Evolutionary conservation across 345 rosid species (phyloP).

Genomic region (Arabidopsis arenosa): DNA sequence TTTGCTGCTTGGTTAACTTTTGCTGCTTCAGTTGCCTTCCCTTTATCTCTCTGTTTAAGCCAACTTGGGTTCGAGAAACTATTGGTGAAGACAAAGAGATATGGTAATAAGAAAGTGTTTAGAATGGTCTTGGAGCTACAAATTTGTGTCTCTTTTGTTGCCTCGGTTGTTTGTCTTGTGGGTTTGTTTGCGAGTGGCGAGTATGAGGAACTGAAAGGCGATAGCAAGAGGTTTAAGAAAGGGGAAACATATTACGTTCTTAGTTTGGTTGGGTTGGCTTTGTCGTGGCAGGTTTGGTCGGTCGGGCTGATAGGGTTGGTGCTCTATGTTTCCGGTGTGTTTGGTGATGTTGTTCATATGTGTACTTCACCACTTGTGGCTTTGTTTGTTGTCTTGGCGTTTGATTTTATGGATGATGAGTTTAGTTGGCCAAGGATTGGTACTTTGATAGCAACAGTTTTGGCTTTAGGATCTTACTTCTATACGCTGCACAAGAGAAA

Average conservation of each 20-base stretch:
- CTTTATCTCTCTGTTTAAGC: slow-evolving; percentile 1
- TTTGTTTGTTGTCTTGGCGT: slow-evolving; percentile 11
- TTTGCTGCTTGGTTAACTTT: slow-evolving; percentile 29
- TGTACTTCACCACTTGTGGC: slow-evolving; percentile 23
- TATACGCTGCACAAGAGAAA: slow-evolving; percentile 27
- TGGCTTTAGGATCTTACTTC: slow-evolving; percentile 42
- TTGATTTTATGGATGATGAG: slow-evolving; percentile 12
- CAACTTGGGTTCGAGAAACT: slow-evolving; percentile 17
- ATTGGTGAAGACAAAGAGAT: slow-evolving; percentile 12
- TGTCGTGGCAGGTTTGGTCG: slow-evolving; percentile 14
- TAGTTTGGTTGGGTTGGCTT: slow-evolving; percentile 19
- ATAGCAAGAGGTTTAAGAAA: slow-evolving; percentile 13
- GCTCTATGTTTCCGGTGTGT: slow-evolving; percentile 20
- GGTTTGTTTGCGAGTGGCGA: slow-evolving; percentile 22
- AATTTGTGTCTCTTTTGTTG: background rate
- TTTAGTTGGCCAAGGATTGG: slow-evolving; percentile 34
- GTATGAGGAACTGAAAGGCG: background rate
- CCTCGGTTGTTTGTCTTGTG: slow-evolving; percentile 12
- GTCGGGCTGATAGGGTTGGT: slow-evolving; percentile 6
- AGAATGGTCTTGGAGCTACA: slow-evolving; percentile 20
- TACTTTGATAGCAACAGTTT: slow-evolving; percentile 15
- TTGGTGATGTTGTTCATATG: slow-evolving; percentile 19
- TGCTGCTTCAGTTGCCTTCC: slow-evolving; percentile 8
- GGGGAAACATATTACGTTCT: background rate
- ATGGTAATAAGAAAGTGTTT: slow-evolving; percentile 18